phyloP scores from a whole-genome alignment of 441 rosid genomes.

The Manihot esculenta region DNA sequence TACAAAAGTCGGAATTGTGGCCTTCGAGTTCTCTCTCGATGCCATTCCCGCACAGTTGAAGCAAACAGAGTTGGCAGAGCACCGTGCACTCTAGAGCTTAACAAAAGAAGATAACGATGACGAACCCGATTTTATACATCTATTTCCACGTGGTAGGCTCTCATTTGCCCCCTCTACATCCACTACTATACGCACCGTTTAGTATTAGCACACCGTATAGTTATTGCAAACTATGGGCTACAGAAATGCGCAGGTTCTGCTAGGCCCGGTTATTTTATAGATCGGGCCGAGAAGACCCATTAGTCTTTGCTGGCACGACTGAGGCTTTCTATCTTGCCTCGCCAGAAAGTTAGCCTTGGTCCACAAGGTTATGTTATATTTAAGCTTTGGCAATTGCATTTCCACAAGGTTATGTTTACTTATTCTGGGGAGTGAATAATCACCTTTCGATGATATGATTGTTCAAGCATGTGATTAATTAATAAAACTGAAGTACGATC shows the following conservation, averaged over 20 bases:
- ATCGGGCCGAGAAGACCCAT: no score
- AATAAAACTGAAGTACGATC: conserved; percentile 7
- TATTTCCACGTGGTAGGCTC: conserved; percentile 23
- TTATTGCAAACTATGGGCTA: no score
- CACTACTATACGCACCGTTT: conserved; percentile 8
- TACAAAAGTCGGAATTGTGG: conserved; percentile 2
- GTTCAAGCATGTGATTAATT: background rate
- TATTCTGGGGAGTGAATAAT: conserved; percentile 3
- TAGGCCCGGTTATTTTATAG: background rate
- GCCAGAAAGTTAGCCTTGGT: conserved; percentile 25
- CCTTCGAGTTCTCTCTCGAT: conserved; percentile 24
- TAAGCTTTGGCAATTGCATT: no score
- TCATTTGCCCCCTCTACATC: background rate
- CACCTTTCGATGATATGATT: background rate
- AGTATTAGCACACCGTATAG: no score
- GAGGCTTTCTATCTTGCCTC: conserved; percentile 35
- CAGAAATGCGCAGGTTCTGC: no score
- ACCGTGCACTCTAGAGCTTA: background rate
- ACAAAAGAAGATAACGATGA: conserved; percentile 14
- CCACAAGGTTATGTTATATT: no score
- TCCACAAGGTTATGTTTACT: background rate
- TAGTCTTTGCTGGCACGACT: conserved; percentile 19
- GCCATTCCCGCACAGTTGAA: conserved; percentile 31
- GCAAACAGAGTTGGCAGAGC: background rate
- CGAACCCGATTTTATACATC: background rate